These are phyloP conservation scores for Fusarium humuli DNA, from an alignment of 2,329 filamentous ascomycete species.

Conservation along the genomic window DNA sequence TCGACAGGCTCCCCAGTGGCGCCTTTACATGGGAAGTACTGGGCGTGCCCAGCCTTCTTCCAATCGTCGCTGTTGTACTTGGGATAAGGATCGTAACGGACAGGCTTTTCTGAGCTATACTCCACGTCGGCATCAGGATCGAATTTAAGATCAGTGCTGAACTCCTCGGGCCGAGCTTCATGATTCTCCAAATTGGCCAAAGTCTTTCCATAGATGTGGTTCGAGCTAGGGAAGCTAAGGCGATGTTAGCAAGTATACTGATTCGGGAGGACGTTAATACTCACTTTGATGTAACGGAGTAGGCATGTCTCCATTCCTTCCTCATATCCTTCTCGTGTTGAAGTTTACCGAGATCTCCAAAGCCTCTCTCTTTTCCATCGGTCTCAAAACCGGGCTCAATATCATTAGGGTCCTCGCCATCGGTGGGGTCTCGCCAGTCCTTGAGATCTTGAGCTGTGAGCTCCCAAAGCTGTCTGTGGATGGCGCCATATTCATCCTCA, in stretches of 20 bases:
- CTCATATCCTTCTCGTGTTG: slow-evolving; percentile 59
- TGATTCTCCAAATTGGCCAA: slow-evolving; percentile 59
- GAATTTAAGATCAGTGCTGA: slow-evolving; percentile 48
- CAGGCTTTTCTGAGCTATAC: slow-evolving; percentile 61
- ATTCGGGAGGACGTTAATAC: slow-evolving; percentile 37
- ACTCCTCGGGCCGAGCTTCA: slow-evolving; percentile 52
- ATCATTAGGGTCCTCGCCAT: slow-evolving; percentile 52
- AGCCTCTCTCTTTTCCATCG: slow-evolving; percentile 51
- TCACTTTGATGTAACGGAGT: slow-evolving; percentile 56
- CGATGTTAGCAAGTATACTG: slow-evolving; percentile 47
- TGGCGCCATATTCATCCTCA: slow-evolving; percentile 23
- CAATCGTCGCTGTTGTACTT: slow-evolving; percentile 73
- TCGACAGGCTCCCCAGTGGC: slow-evolving; percentile 69
- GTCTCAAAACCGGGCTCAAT: slow-evolving; percentile 53
- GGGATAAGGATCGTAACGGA: slow-evolving; percentile 77
- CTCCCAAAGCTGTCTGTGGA: slow-evolving; percentile 49
- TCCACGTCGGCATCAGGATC: slow-evolving; percentile 52
- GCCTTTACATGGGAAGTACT: slow-evolving; percentile 73
- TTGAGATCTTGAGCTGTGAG: slow-evolving; percentile 52
- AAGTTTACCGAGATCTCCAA: slow-evolving; percentile 50
- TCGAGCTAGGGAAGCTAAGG: slow-evolving; percentile 55
- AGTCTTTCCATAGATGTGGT: slow-evolving; percentile 69
- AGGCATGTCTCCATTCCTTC: slow-evolving; percentile 55
- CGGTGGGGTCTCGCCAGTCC: slow-evolving; percentile 53
- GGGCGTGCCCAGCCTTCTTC: slow-evolving; percentile 66